Evolutionary conservation across 805 yeast genomes (phyloP).

Genomic region (Zygosaccharomyces rouxii): DNA sequence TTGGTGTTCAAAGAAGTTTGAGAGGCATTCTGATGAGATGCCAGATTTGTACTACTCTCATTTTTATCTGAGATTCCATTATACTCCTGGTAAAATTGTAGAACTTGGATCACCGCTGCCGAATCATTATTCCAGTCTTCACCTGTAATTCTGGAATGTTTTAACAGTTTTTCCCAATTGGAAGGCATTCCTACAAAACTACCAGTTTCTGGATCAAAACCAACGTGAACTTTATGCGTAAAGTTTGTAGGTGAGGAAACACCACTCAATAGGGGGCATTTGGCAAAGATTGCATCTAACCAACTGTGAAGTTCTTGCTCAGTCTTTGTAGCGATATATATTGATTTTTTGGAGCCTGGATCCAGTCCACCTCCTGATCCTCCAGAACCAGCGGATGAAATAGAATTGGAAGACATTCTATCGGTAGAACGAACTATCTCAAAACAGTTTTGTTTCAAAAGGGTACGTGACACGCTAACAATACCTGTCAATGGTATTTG

Average conservation of each 20-base stretch:
- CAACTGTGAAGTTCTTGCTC: constrained; percentile 80
- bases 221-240: constrained; percentile 89
- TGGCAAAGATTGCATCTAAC: constrained; percentile 82
- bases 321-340: constrained; percentile 69
- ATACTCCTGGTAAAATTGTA: constrained; percentile 64
- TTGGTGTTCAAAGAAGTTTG: constrained; percentile 7
- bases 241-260: constrained; percentile 93
- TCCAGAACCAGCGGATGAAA: constrained; percentile 13
- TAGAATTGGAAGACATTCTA: constrained; percentile 24
- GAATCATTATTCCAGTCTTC: constrained; percentile 93
- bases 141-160: constrained; percentile 83
- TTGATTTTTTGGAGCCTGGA: constrained; percentile 46
- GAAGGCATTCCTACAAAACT: constrained; percentile 90
- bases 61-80: constrained; percentile 25
- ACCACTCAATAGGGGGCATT: constrained; percentile 57
- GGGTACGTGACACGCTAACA: constrained; percentile 60
- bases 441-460: constrained; percentile 71
- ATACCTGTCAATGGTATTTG: constrained; percentile 57
- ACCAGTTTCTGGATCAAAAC: constrained; percentile 79
- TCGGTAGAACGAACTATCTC: constrained; percentile 59
- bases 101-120: constrained; percentile 88
- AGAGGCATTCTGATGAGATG: constrained; percentile 3
- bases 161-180: constrained; percentile 83
- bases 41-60: constrained; percentile 3
- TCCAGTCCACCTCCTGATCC: constrained; percentile 17